Base-by-base conservation (phyloP, 78 protist genomes). In the Protostelium mycophagum region DNA sequence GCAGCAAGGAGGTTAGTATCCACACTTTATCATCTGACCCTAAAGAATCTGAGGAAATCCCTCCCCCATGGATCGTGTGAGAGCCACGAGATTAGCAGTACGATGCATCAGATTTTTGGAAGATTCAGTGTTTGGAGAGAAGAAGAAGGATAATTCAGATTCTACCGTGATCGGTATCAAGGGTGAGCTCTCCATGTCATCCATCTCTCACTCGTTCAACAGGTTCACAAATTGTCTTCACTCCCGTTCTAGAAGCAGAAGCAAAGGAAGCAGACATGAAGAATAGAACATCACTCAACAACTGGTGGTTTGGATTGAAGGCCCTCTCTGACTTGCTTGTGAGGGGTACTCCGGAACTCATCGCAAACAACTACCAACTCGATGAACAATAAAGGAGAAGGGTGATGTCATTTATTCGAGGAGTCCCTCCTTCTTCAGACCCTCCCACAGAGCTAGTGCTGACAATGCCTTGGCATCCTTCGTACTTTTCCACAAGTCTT, bases 1-100 rank as follows among this genome's bases (percentile, higher is more conserved):
- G 29, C 97, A 95, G 88, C 97, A 95, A 88, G 97, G 93, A 86
- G 91, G 90, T 37, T 35, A 0, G 39, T 34, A 28, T 34, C 34
- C 9, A 37, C n/a, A 63, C 29, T 23, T 36, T 28, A 10, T 9
- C 34, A 5, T 87, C 63, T 35, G 29, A 1, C 38, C 1, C 35
- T 23, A 28, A 0, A 23, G 84, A 28, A 5, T 35, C 35, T 0
- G 1, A 84, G 38, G 63, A 31, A 38, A 87, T 25, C 97, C 97
- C 16, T 88, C 94, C 0, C 90, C 94, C 0, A 38, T 91, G 29
- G 97, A 95, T 38, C 93, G 97, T 86, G 29, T 93, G 28, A 35
- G 85, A 29, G 89, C 91, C 28, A 29, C 94, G 16, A 88, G 91
- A 85, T 28, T 88, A 0, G 87, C 89, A 85, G 36, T 86, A 28